Evolutionary conservation across 352 stramenopile genomes (phyloP).

Genomic region (Phytophthora vignae): DNA sequence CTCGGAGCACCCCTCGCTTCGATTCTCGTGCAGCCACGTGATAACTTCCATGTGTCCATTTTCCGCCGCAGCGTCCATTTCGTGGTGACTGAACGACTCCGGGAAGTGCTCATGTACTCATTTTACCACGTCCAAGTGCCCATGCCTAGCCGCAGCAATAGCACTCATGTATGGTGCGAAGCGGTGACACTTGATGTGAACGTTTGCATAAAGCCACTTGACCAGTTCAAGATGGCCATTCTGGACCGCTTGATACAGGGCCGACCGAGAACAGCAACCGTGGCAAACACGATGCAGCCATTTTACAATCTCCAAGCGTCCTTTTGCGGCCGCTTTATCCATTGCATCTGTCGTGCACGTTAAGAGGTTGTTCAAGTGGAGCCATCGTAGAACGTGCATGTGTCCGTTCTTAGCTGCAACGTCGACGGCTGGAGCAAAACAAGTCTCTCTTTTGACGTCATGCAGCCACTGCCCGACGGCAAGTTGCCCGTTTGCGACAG

Average conservation of each 20-base stretch:
- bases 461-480: neutral
- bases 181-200: neutral
- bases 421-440: neutral
- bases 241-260: neutral
- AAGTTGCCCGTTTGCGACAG: neutral
- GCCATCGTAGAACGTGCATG: neutral
- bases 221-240: neutral
- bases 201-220: neutral
- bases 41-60: neutral
- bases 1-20: neutral
- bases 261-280: neutral
- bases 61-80: neutral
- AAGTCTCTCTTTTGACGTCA: neutral
- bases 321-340: neutral
- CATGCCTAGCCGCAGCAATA: neutral
- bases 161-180: neutral
- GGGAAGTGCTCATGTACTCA: neutral
- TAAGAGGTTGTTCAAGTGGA: neutral
- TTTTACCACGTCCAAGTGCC: neutral
- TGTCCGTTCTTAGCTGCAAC: neutral
- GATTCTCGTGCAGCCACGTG: neutral
- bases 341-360: neutral
- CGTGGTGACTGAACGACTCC: neutral
- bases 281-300: neutral
- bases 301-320: neutral